Evolutionary conservation across 1,284 basidiomycete genomes (phyloP).

Genomic region (Ustilago xerochloae): DNA sequence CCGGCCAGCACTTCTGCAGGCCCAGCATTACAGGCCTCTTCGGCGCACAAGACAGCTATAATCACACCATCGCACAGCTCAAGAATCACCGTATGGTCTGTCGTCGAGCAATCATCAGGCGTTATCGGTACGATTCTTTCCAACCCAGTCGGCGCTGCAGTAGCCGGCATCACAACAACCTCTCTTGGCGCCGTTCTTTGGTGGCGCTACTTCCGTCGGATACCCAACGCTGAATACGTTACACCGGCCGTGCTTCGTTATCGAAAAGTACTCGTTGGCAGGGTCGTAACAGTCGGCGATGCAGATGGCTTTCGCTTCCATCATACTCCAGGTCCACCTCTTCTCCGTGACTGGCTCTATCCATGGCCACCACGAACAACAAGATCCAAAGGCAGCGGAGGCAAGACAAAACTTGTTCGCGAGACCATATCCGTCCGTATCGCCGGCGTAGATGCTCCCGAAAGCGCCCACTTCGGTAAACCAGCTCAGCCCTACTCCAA

Average conservation of each 20-base stretch:
- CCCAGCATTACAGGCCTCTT: neutral
- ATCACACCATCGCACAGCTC: neutral
- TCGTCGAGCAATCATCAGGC: constrained; percentile 36
- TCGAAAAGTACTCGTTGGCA: constrained; percentile 59
- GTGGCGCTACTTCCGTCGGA: constrained; percentile 65
- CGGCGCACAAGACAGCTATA: neutral
- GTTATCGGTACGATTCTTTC: constrained; percentile 21
- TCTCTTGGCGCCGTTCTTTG: constrained; percentile 39
- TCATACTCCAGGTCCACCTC: constrained; percentile 61
- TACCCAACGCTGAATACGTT: constrained; percentile 59
- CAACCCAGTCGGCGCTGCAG: constrained; percentile 34
- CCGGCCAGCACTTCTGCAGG: too few relatives aligned
- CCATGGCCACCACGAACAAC: constrained; percentile 36
- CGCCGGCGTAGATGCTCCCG: constrained; percentile 66
- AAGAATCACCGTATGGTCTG: constrained; percentile 30
- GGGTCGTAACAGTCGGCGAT: constrained; percentile 63
- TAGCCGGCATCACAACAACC: constrained; percentile 26
- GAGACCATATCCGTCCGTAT: constrained; percentile 64
- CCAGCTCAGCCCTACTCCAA: constrained; percentile 64
- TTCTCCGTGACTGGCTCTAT: constrained; percentile 47
- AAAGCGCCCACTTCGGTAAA: constrained; percentile 65
- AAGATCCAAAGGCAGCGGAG: constrained; percentile 16
- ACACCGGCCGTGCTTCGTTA: constrained; percentile 60
- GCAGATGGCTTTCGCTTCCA: constrained; percentile 67
- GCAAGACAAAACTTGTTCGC: constrained; percentile 16